Conservation (phyloP, 306 rosid species). For the Trifolium pratense region DNA sequence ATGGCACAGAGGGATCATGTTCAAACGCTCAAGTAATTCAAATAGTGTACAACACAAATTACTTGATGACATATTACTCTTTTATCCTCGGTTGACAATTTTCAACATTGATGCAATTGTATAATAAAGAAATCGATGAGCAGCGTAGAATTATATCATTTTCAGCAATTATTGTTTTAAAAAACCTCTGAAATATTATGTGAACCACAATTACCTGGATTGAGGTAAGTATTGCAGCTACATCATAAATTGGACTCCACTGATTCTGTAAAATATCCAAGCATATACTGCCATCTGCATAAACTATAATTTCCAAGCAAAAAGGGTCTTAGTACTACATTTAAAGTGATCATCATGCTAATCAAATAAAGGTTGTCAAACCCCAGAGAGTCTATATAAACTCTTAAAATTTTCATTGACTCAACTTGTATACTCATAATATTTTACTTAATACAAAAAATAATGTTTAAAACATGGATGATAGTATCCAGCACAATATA, state of each 20-base stretch:
- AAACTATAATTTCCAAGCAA: conserved; percentile 62
- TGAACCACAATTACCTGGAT: conserved; percentile 70
- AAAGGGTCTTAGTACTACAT: conserved; percentile 37
- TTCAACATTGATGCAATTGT: conserved; percentile 14
- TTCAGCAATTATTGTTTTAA: neutral
- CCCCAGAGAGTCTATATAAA: neutral
- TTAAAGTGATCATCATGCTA: conserved; percentile 12
- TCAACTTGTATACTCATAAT: neutral
- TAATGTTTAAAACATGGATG: neutral
- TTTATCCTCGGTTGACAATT: neutral
- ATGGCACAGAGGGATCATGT: neutral
- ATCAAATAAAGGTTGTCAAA: neutral
- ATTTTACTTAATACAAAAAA: neutral
- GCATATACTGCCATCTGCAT: conserved; percentile 99
- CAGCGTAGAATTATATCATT: conserved; percentile 16
- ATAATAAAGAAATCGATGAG: neutral
- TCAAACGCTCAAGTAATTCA: neutral
- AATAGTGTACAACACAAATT: conserved; percentile 1
- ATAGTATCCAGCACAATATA: neutral
- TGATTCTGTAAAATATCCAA: conserved; percentile 96
- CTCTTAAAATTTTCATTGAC: neutral
- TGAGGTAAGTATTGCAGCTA: conserved; percentile 96
- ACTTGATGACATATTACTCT: neutral
- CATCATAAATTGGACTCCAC: conserved; percentile 99
- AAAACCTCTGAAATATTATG: conserved; percentile 35